phyloP scores from a whole-genome alignment of 768 basidiomycete species.

The Lactarius hengduanensis region DNA sequence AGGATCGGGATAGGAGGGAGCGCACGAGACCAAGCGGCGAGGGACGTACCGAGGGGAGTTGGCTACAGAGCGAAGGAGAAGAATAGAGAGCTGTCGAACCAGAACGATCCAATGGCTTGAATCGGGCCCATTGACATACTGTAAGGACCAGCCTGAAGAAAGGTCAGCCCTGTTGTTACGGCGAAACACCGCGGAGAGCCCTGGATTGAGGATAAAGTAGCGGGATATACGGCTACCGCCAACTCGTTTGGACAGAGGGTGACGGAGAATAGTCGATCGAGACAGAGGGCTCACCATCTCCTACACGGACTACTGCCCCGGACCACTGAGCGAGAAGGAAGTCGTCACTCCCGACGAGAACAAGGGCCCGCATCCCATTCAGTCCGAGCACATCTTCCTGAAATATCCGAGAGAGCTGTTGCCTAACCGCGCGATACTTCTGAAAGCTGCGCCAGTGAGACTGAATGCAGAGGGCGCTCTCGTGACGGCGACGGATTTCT shows the following conservation, averaged over 20 bases:
- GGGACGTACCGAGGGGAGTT: slow-evolving; percentile 48
- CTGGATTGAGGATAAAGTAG: not conserved
- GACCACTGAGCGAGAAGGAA: slow-evolving; percentile 50
- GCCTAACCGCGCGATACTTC: slow-evolving; percentile 43
- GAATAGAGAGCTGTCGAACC: slow-evolving; percentile 46
- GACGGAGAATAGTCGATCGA: not conserved
- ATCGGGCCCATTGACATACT: slow-evolving; percentile 40
- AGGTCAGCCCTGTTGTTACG: slow-evolving; percentile 29
- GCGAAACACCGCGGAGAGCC: no score
- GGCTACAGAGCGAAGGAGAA: slow-evolving; percentile 55
- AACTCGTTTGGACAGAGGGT: not conserved
- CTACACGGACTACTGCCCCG: slow-evolving; percentile 34
- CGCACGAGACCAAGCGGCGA: slow-evolving; percentile 2
- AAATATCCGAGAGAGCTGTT: slow-evolving; percentile 49
- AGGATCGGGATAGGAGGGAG: not conserved
- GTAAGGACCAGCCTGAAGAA: slow-evolving; percentile 42
- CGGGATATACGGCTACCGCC: no score
- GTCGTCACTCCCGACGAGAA: slow-evolving; percentile 56
- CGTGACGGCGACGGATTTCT: slow-evolving; percentile 52
- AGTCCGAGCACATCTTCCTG: slow-evolving; percentile 52
- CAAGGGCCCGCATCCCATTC: slow-evolving; percentile 61
- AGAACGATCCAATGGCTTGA: slow-evolving; percentile 60
- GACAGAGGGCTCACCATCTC: slow-evolving; percentile 33
- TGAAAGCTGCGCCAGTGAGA: slow-evolving; percentile 63
- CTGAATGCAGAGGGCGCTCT: slow-evolving; percentile 62